A percentile compares a stretch with the other conserved stretches of the same genome.
These are phyloP conservation scores for Candida corydali DNA, from an alignment of 805 yeast genomes.

Conservation along the genomic window DNA sequence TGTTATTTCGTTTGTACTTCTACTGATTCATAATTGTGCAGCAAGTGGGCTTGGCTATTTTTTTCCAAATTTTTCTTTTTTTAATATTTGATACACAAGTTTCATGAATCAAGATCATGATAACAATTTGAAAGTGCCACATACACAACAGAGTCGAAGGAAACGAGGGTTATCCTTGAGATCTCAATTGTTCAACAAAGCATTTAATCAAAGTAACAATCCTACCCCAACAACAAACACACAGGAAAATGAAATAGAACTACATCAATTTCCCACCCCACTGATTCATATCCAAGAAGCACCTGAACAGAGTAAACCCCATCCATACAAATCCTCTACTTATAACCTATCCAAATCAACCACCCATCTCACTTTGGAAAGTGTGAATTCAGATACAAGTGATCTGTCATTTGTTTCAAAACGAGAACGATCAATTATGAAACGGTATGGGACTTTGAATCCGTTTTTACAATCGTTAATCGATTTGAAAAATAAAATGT, in stretches of 20 bases:
- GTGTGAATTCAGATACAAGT: constrained; percentile 14
- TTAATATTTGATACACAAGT: constrained; percentile 5
- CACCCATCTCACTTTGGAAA: constrained; percentile 16
- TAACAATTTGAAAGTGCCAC: constrained; percentile 7
- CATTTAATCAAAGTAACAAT: constrained; percentile 10
- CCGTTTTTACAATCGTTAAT: constrained; percentile 12
- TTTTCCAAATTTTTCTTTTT: background rate
- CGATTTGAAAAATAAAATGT: constrained; percentile 28
- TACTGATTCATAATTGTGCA: background rate
- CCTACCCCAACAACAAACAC: background rate
- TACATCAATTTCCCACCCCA: constrained; percentile 1
- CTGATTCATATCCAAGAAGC: background rate
- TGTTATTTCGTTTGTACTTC: background rate
- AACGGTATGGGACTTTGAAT: constrained; percentile 12
- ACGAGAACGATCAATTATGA: constrained; percentile 11
- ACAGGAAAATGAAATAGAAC: constrained; percentile 1
- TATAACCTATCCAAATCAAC: constrained; percentile 18
- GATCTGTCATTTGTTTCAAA: constrained; percentile 16
- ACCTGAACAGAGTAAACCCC: too few relatives aligned
- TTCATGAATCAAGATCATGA: constrained; percentile 4
- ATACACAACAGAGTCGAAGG: constrained; percentile 30
- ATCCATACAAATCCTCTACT: too few relatives aligned
- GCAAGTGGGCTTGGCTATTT: background rate
- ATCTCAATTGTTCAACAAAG: constrained; percentile 57
- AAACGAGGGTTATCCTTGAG: constrained; percentile 65